Evolutionary conservation across 148 eudicot genomes (phyloP).

Genomic region (Euryodendron excelsum): DNA sequence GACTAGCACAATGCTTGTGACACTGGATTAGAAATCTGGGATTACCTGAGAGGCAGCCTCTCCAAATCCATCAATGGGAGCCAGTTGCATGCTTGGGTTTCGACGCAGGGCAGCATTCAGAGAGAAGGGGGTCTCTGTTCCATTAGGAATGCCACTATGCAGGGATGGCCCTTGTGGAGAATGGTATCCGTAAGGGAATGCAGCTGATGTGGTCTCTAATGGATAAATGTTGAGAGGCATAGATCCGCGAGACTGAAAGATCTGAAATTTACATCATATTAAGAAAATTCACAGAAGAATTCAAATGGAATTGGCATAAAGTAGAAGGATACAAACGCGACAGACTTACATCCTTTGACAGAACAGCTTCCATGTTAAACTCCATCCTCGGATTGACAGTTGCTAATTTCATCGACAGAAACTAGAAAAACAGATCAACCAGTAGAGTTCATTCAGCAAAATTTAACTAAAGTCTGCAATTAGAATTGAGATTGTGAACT

Average conservation of each 20-base stretch:
- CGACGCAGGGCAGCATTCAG: slow-evolving; percentile 23
- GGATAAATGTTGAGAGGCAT: slow-evolving; percentile 42
- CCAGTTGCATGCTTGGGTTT: slow-evolving; percentile 31
- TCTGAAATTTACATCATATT: slow-evolving; percentile 27
- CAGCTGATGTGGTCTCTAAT: slow-evolving; percentile 42
- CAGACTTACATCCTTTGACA: slow-evolving; percentile 78
- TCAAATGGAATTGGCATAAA: background rate
- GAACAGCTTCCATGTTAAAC: slow-evolving; percentile 62
- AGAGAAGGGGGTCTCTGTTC: slow-evolving; percentile 32
- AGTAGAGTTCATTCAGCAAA: background rate
- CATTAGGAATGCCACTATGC: slow-evolving; percentile 36
- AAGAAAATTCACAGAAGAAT: background rate
- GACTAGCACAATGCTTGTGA: background rate
- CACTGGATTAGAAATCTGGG: background rate
- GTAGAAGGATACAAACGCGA: background rate
- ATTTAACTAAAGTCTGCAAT: background rate
- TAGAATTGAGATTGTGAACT: background rate
- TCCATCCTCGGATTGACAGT: slow-evolving; percentile 75
- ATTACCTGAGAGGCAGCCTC: slow-evolving; percentile 58
- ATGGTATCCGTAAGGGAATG: slow-evolving; percentile 37
- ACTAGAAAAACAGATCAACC: slow-evolving; percentile 35
- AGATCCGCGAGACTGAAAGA: slow-evolving; percentile 49
- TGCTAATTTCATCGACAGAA: slow-evolving; percentile 83
- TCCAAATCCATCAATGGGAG: slow-evolving; percentile 43
- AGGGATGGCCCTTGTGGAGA: slow-evolving; percentile 32